These are phyloP conservation scores for Metschnikowia picachoensis DNA, from an alignment of 805 yeast species.

Conservation along the genomic window DNA sequence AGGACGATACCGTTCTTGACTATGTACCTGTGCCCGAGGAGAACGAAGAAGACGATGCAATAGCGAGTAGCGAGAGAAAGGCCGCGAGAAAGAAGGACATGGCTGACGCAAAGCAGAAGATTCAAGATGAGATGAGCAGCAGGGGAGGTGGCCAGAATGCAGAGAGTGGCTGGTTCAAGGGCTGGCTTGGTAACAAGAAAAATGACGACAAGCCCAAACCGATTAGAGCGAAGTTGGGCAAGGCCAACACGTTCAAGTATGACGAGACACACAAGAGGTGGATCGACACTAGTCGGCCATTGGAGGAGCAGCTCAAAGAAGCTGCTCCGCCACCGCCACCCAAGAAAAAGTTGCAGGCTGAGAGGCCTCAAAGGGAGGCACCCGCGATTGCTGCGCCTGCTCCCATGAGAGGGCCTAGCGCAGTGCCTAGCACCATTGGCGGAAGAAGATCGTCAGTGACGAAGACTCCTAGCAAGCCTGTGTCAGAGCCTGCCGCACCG, in stretches of 20 bases:
- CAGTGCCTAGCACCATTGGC: constrained; percentile 14
- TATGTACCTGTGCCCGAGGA: constrained; percentile 41
- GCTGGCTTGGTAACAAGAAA: constrained; percentile 34
- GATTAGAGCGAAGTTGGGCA: constrained; percentile 82
- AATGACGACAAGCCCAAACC: constrained; percentile 61
- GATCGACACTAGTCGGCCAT: constrained; percentile 68
- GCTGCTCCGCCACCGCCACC: constrained; percentile 71
- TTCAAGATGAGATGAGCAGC: constrained; percentile 13
- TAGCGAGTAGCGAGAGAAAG: constrained; percentile 20
- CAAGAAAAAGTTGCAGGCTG: constrained; percentile 25
- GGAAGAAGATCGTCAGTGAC: constrained; percentile 54
- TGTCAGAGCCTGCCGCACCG: constrained; percentile 18
- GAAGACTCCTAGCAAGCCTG: constrained; percentile 41
- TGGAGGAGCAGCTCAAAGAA: constrained; percentile 56
- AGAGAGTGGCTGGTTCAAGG: constrained; percentile 47
- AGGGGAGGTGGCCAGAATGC: constrained; percentile 19
- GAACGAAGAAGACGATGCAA: constrained; percentile 32
- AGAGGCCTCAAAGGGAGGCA: constrained; percentile 8
- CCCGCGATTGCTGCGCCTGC: constrained; percentile 13
- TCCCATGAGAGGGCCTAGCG: constrained; percentile 9
- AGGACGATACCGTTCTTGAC: constrained; percentile 42
- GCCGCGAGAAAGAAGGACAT: constrained; percentile 35
- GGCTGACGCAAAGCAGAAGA: constrained; percentile 18
- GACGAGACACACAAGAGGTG: constrained; percentile 85
- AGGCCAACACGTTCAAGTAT: constrained; percentile 60